A percentile compares a stretch with the other conserved stretches of the same genome.
Evolutionary conservation across 148 eudicot species (phyloP).

Genomic region (Arbutus unedo): DNA sequence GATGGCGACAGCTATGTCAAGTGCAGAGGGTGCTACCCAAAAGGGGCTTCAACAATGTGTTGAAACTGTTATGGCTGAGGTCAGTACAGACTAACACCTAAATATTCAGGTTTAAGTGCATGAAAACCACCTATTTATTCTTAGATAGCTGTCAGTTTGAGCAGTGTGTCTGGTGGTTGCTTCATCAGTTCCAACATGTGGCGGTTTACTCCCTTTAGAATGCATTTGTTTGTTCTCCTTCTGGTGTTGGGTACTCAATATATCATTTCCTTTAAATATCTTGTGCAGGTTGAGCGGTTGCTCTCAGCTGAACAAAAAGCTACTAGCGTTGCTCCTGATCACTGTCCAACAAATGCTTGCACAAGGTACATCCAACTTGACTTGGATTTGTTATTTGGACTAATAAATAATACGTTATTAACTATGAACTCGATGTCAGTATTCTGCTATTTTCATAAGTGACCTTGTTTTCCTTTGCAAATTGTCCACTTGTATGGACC

Average conservation of each 20-base stretch:
- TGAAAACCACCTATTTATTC: neutral
- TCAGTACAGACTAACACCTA: constrained; percentile 30
- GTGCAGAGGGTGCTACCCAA: constrained; percentile 87
- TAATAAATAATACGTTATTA: neutral
- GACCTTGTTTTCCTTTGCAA: neutral
- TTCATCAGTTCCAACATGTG: neutral
- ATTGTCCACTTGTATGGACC: too few relatives aligned
- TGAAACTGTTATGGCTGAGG: constrained; percentile 98
- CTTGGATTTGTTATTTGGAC: neutral
- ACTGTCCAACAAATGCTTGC: constrained; percentile 92
- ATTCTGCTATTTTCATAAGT: neutral
- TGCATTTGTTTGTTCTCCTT: constrained; percentile 12
- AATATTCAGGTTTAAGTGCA: neutral
- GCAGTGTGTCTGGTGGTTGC: neutral
- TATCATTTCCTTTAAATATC: constrained; percentile 7
- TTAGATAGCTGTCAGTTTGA: neutral
- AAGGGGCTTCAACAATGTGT: constrained; percentile 98
- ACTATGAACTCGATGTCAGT: neutral
- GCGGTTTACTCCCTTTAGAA: neutral
- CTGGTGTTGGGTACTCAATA: neutral
- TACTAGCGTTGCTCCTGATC: constrained; percentile 86
- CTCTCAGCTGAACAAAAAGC: constrained; percentile 91
- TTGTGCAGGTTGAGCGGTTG: constrained; percentile 73
- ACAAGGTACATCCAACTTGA: constrained; percentile 47
- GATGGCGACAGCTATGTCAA: constrained; percentile 94